Evolutionary conservation across 352 stramenopile species (phyloP).

Genomic region (Blastocystis sp.): DNA sequence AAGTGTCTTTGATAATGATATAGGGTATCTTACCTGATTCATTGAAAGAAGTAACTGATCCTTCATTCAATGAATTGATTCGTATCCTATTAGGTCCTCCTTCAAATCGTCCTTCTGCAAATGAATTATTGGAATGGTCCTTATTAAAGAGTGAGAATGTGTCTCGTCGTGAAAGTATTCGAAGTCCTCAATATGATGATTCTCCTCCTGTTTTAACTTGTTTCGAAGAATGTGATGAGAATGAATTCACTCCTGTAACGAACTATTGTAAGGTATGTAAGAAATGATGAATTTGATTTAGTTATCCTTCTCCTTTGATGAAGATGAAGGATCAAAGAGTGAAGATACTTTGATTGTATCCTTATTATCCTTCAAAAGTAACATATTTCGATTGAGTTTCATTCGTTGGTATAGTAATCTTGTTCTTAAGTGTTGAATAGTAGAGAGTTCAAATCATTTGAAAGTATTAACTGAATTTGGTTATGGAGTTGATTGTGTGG

Average conservation of each 20-base stretch:
- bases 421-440: not conserved
- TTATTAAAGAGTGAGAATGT: not conserved
- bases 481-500: not conserved
- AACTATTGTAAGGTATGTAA: not conserved
- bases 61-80: not conserved
- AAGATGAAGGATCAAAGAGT: not conserved
- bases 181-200: not conserved
- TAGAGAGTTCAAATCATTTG: not conserved
- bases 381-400: not conserved
- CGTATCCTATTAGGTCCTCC: not conserved
- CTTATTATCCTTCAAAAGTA: not conserved
- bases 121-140: not conserved
- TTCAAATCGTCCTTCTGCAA: not conserved
- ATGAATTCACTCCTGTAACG: not conserved
- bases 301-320: not conserved
- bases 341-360: not conserved
- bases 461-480: not conserved
- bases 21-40: not conserved
- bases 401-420: not conserved
- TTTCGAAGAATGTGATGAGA: not conserved
- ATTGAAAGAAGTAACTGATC: conserved; percentile 8
- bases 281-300: not conserved
- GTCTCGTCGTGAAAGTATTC: not conserved
- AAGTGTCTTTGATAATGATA: not conserved
- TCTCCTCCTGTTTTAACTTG: not conserved